Base-by-base conservation (phyloP, 1,284 basidiomycete species). In the Ceratorhiza oryzae-sativae region DNA sequence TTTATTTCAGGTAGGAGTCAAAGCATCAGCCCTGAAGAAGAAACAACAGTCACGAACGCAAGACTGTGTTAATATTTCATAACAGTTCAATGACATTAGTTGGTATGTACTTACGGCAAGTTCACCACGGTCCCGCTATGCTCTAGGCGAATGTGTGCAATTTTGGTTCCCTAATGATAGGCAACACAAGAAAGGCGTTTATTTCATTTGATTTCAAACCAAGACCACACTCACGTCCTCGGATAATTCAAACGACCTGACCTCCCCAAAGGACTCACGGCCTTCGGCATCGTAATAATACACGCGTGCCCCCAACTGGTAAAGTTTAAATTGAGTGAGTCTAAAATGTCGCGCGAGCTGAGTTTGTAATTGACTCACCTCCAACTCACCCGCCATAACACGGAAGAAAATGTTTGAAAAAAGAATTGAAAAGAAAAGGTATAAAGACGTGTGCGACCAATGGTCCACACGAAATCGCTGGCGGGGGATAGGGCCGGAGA, bases 391-490 rank as follows among this genome's bases (percentile, higher is more conserved):
- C 8, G 65, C 53, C 65, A 70, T 58, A 23, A 30, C 25, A 34
- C 41, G 30, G 42, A 48, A 67, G 48, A 13, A 70, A 55, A 55
- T 20, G 8, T 41, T 27, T 55, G 48, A 20, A 48, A 34, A 56
- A 27, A 34, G 30, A 45, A 12, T 58, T 27, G 58, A 58, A 70
- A 58, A 39, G 23, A 51, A 65, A 36, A 65, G 34, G 23, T 55
- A 53, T 45, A 34, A 23, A 49, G 46, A 45, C 53, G 65, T 70
- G 65, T 20, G 36, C 65, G 65, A 70, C 65, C 65, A 18, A 34
- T 45, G 65, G 65, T 70, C 65, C 39, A 70, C 65, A 70, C 65
- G 53, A 70, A 55, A 25, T 70, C 65, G 65, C 65, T 58, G 65
- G 65, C 65, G 65, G 41, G 63, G 65, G 65, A 53, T 70, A 70